These are phyloP conservation scores for Aspergillus bridgeri DNA, from an alignment of 495 filamentous ascomycete species.

Conservation along the genomic window DNA sequence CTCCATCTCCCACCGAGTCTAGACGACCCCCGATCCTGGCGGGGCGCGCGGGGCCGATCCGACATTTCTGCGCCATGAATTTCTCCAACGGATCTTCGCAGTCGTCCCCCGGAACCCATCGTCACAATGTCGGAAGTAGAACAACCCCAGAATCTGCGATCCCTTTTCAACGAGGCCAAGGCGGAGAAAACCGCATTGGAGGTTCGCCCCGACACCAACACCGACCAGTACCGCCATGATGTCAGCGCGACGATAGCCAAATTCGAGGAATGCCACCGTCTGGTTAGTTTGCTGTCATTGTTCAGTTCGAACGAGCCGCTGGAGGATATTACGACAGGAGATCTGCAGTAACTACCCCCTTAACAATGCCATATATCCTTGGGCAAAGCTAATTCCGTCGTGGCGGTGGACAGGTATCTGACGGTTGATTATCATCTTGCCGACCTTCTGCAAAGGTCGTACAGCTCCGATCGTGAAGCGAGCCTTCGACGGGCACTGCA, in stretches of 20 bases:
- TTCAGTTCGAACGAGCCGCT: conserved; percentile 89
- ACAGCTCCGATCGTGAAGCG: conserved; percentile 55
- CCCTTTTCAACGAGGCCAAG: conserved; percentile 56
- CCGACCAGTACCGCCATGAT: conserved; percentile 60
- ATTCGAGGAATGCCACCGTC: conserved; percentile 68
- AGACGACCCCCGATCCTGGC: not conserved
- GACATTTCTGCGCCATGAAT: conserved; percentile 7
- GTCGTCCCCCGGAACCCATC: conserved; percentile 4
- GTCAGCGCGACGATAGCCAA: conserved; percentile 61
- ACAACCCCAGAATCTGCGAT: conserved; percentile 57
- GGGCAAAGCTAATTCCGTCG: conserved; percentile 15
- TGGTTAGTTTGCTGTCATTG: conserved; percentile 66
- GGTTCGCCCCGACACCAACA: conserved; percentile 47
- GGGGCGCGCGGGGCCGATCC: conserved; percentile 13
- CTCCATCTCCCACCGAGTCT: not conserved
- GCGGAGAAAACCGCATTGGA: conserved; percentile 49
- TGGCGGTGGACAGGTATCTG: conserved; percentile 55
- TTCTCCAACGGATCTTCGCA: conserved; percentile 15
- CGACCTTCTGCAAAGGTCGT: conserved; percentile 59
- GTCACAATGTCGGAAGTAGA: conserved; percentile 40
- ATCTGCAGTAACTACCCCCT: conserved; percentile 62
- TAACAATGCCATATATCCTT: conserved; percentile 26
- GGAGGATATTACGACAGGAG: conserved; percentile 82
- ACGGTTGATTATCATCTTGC: conserved; percentile 65
- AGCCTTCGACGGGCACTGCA: conserved; percentile 59